A percentile compares a stretch with the other conserved stretches of the same genome.
These are phyloP conservation scores for Paraconiothyrium brasiliense DNA, from an alignment of 2,329 filamentous ascomycete species.

Conservation along the genomic window DNA sequence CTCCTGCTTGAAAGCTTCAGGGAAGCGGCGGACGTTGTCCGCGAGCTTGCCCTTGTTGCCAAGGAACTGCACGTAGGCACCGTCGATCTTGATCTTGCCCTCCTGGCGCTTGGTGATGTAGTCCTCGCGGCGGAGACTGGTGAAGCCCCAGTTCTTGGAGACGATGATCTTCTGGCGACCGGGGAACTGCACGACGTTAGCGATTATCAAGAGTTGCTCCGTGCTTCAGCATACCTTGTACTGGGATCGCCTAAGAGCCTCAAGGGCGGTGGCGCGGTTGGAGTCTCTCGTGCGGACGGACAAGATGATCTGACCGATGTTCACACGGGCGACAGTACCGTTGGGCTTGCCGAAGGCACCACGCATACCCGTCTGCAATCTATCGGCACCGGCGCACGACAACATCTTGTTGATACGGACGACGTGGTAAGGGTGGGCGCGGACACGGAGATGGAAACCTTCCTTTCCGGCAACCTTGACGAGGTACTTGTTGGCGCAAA, in stretches of 20 bases:
- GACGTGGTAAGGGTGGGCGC: conserved; percentile 99
- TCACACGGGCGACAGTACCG: conserved; percentile 98
- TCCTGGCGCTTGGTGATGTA: conserved; percentile 95
- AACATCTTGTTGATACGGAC: conserved; percentile 99
- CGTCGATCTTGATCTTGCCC: conserved; percentile 93
- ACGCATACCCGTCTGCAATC: conserved; percentile 99
- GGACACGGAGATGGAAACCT: conserved; percentile 75
- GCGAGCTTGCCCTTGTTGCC: conserved; percentile 87
- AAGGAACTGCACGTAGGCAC: conserved; percentile 99
- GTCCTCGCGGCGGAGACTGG: conserved; percentile 95
- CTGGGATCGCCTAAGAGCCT: conserved; percentile 98
- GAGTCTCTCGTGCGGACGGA: conserved; percentile 96
- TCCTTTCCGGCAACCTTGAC: conserved; percentile 76
- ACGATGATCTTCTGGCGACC: conserved; percentile 99
- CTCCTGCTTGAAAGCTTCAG: conserved; percentile 76
- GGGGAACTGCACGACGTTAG: conserved; percentile 71
- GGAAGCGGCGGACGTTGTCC: conserved; percentile 93
- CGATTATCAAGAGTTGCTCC: conserved; percentile 14
- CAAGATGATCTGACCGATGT: conserved; percentile 99
- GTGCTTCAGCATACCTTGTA: conserved; percentile 73
- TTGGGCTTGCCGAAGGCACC: conserved; percentile 99
- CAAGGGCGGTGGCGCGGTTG: conserved; percentile 90
- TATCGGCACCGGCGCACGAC: conserved; percentile 99
- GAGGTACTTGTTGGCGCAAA: conserved; percentile 98
- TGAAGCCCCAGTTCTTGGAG: conserved; percentile 99